Evolutionary conservation across 2,329 filamentous ascomycete genomes (phyloP).

Genomic region (Coniella vitis): DNA sequence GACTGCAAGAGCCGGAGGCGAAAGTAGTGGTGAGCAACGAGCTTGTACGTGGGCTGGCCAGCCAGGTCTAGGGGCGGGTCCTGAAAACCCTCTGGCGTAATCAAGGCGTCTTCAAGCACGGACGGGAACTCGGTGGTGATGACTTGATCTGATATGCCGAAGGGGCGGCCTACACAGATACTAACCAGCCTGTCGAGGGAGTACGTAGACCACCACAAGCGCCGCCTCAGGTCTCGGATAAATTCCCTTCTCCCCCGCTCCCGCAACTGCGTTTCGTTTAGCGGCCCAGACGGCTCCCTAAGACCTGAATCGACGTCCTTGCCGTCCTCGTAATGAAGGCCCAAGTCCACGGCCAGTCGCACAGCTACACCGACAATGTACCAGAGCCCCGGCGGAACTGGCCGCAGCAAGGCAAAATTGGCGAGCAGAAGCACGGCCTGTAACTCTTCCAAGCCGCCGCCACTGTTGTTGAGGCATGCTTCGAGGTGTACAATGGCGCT

Average conservation of each 20-base stretch:
- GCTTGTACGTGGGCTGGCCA: conserved; percentile 74
- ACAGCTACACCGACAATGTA: conserved; percentile 95
- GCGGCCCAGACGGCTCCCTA: conserved; percentile 36
- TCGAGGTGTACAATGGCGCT: conserved; percentile 90
- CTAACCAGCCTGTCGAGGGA: conserved; percentile 91
- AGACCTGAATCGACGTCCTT: conserved; percentile 55
- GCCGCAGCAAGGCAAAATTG: conserved; percentile 83
- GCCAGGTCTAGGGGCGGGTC: conserved; percentile 49
- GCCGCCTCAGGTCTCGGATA: conserved; percentile 75
- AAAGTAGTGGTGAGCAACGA: conserved; percentile 88
- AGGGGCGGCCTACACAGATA: conserved; percentile 86
- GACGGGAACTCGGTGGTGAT: conserved; percentile 95
- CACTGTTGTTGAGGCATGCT: conserved; percentile 74
- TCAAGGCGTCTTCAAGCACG: conserved; percentile 77
- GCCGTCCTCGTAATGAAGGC: conserved; percentile 87
- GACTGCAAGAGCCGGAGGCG: conserved; percentile 82
- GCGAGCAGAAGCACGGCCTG: conserved; percentile 89
- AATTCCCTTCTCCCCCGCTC: conserved; percentile 69
- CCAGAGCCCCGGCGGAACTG: conserved; percentile 90
- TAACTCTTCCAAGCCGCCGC: conserved; percentile 85
- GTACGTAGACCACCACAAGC: conserved; percentile 97
- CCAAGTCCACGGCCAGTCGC: conserved; percentile 82
- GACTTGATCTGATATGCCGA: conserved; percentile 92
- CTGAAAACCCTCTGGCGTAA: conserved; percentile 70
- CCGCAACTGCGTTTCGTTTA: conserved; percentile 30